Percentiles rank a stretch among this genome's conserved stretches.
Conservation (phyloP, 2,329 filamentous ascomycete species). For the Colletotrichum agaves region DNA sequence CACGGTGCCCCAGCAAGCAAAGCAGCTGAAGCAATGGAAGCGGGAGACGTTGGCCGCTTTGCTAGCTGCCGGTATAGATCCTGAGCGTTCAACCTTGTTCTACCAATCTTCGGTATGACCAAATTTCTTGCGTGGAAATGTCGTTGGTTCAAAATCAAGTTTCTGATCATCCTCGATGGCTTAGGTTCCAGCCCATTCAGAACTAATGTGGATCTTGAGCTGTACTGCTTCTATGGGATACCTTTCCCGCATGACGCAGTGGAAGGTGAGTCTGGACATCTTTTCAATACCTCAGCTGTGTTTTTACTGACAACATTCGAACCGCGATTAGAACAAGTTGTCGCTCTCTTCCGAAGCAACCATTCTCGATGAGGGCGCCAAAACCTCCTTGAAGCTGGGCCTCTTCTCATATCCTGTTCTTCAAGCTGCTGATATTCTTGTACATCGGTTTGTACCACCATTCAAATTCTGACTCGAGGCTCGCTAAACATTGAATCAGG, state of each 20-base stretch:
- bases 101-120: slow-evolving; percentile 74
- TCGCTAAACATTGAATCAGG: slow-evolving; percentile 49
- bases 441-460: slow-evolving; percentile 70
- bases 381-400: slow-evolving; percentile 78
- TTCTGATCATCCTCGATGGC: neutral
- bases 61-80: slow-evolving; percentile 85
- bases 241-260: slow-evolving; percentile 98
- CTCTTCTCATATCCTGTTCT: slow-evolving; percentile 96
- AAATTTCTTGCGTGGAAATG: neutral
- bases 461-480: too few relatives aligned
- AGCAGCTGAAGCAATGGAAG: slow-evolving; percentile 70
- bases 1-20: slow-evolving; percentile 77
- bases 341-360: slow-evolving; percentile 68
- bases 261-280: slow-evolving; percentile 74
- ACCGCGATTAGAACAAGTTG: slow-evolving; percentile 74
- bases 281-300: neutral
- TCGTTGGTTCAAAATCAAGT: neutral
- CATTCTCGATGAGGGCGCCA: slow-evolving; percentile 67
- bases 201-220: slow-evolving; percentile 97
- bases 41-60: slow-evolving; percentile 82
- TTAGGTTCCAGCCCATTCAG: slow-evolving; percentile 80
- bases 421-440: slow-evolving; percentile 91
- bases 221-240: slow-evolving; percentile 93
- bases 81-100: slow-evolving; percentile 81
- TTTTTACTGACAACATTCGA: neutral